Evolutionary conservation across 345 rosid genomes (phyloP), one percentile per base, ranked within the genome.

Genomic region (Cochlearia excelsa): DNA sequence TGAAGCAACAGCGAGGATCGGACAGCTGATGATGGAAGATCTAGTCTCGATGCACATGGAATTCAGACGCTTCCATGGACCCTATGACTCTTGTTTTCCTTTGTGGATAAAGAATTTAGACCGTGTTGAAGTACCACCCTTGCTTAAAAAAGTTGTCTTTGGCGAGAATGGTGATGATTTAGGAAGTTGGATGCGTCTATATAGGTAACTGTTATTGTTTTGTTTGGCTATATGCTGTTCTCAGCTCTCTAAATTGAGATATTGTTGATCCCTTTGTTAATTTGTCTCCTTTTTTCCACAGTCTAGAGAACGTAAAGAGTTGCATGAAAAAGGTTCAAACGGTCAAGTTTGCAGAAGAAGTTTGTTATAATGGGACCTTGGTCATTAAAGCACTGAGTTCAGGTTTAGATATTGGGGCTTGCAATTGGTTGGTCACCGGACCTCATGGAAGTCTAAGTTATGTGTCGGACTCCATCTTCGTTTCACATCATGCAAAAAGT

Each of bases 21-120:
- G 90, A 38, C 82, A 82, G 75, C 84, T 88, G 68, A 71, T 82
- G 83, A 92, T 92, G 96, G 88, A 86, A 76, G 92, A 84, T 72
- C 93, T 92, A 67, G 79, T 86, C 63, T 77, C 83, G 11, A 78
- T 84, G 95, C 88, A 86, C 59, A 58, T 46, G 51, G 98, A 92
- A 60, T 81, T 78, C 42, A 77, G 70, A 58, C 73, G 69, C 41
- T 79, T 80, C 44, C 77, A 86, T 61, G 98, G 98, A 27, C 56
- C 75, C 26, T 68, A 70, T 41, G 78, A 77, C 44, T 68, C 79
- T 9, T 29, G 73, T 55, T 73, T 37, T 52, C 93, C 96, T 56
- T 47, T 69, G 38, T 88, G 93, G 93, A 77, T 87, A 86, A 78
- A 72, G 51, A 76, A 81, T 84, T 73, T 84, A 69, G 82, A 84